phyloP scores from a whole-genome alignment of 1,139 yeast genomes.

The Debaryomycetaceae sp. region DNA sequence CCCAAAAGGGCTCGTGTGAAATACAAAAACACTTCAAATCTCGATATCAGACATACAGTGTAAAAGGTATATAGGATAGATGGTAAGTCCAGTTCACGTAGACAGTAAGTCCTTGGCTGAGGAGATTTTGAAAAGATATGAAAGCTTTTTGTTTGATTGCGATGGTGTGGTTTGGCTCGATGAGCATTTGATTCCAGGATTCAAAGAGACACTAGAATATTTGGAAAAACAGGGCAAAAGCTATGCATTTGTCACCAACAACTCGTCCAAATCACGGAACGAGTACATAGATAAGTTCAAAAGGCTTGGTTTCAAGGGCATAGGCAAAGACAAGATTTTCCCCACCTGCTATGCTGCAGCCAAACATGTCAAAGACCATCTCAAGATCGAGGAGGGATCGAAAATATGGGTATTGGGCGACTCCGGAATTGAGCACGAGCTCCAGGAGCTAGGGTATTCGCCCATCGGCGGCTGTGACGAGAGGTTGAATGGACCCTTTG shows the following conservation, averaged over 20 bases:
- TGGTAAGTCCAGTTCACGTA: neutral
- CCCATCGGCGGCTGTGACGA: conserved; percentile 72
- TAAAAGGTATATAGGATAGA: neutral
- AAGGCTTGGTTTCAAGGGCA: conserved; percentile 27
- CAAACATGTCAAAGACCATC: conserved; percentile 17
- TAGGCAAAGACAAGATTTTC: conserved; percentile 27
- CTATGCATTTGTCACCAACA: conserved; percentile 38
- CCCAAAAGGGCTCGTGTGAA: neutral
- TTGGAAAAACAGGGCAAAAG: conserved; percentile 39
- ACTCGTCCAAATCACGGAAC: conserved; percentile 35
- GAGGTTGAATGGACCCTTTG: conserved; percentile 26
- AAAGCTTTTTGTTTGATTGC: conserved; percentile 86
- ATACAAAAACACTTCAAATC: neutral
- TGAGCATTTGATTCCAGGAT: conserved; percentile 65
- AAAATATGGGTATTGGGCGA: conserved; percentile 90
- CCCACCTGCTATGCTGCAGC: conserved; percentile 43
- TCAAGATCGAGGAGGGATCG: conserved; percentile 24
- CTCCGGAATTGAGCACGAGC: conserved; percentile 72
- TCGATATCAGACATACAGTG: neutral
- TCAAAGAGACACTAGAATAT: conserved; percentile 59
- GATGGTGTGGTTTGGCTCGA: conserved; percentile 96
- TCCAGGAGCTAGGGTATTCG: conserved; percentile 61
- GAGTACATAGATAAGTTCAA: conserved; percentile 31
- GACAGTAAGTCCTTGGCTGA: conserved; percentile 42
- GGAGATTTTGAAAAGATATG: conserved; percentile 59